These are phyloP conservation scores for Picea glauca DNA, from an alignment of 75 land plant species.

Conservation along the genomic window DNA sequence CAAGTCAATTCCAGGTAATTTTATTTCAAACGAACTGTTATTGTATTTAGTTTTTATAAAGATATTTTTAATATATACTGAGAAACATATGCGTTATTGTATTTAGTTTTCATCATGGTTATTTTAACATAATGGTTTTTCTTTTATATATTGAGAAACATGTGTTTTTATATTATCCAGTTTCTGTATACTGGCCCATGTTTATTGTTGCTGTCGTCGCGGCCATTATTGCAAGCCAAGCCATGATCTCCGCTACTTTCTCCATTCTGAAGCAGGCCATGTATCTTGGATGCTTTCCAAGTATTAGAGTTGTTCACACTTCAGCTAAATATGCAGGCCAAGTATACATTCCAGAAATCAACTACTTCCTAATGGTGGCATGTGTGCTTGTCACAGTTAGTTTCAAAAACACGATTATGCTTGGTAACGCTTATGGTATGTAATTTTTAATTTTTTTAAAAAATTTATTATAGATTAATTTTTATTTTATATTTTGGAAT, in stretches of 20 bases:
- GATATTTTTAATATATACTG: too few species aligned
- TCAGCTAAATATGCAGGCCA: constrained; percentile 63
- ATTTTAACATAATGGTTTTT: too few species aligned
- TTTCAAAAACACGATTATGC: constrained; percentile 41
- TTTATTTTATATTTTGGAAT: neutral
- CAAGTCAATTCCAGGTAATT: constrained; percentile 59
- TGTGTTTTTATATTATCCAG: constrained; percentile 19
- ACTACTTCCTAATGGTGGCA: constrained; percentile 55
- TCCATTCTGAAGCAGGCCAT: constrained; percentile 68
- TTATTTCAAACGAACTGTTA: neutral
- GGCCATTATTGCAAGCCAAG: constrained; percentile 78
- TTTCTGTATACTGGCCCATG: constrained; percentile 67
- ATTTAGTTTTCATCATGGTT: too few species aligned
- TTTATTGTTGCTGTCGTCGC: constrained; percentile 69
- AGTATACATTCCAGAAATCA: constrained; percentile 76
- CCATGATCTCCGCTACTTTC: constrained; percentile 77
- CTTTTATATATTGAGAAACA: too few species aligned
- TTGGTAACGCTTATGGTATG: constrained; percentile 84
- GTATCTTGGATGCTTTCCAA: constrained; percentile 68
- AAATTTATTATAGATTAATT: neutral
- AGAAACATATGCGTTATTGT: too few species aligned
- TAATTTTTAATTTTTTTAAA: too few species aligned
- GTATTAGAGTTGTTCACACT: constrained; percentile 73
- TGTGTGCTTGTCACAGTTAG: constrained; percentile 47
- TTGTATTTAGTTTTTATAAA: neutral